These are phyloP conservation scores for Neofusicoccum umdonicola DNA, from an alignment of 2,329 filamentous ascomycete genomes.

Conservation along the genomic window DNA sequence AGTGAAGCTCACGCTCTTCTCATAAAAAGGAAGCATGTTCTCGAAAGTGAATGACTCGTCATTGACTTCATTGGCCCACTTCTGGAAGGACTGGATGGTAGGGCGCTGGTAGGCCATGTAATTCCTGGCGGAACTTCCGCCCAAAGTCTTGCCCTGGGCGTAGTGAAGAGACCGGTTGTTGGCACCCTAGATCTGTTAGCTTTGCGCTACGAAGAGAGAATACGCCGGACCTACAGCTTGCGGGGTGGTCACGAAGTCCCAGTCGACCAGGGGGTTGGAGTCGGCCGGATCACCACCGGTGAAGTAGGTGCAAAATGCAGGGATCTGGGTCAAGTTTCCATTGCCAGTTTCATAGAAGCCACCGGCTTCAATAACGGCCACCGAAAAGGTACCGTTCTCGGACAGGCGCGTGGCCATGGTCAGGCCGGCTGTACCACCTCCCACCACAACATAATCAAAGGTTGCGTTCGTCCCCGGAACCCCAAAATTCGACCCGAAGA, in stretches of 20 bases:
- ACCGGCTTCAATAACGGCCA: slow-evolving; percentile 36
- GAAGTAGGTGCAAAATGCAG: slow-evolving; percentile 20
- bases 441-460: slow-evolving; percentile 35
- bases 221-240: slow-evolving; percentile 19
- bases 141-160: slow-evolving; percentile 24
- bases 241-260: slow-evolving; percentile 25
- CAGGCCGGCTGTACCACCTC: slow-evolving; percentile 35
- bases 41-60: slow-evolving; percentile 28
- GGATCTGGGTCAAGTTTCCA: slow-evolving; percentile 25
- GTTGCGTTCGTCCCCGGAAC: slow-evolving; percentile 24
- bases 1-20: slow-evolving; percentile 29
- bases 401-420: slow-evolving; percentile 31
- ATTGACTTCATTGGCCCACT: slow-evolving; percentile 28
- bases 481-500: slow-evolving; percentile 11
- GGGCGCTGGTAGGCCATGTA: slow-evolving; percentile 23
- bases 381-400: slow-evolving; percentile 22
- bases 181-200: background rate
- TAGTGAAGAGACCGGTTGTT: slow-evolving; percentile 24
- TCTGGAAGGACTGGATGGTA: slow-evolving; percentile 21
- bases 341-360: slow-evolving; percentile 29
- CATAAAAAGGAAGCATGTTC: slow-evolving; percentile 25
- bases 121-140: slow-evolving; percentile 22
- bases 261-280: slow-evolving; percentile 28
- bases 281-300: slow-evolving; percentile 21
- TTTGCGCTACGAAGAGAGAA: background rate